These are phyloP conservation scores for Trifolium dubium DNA, from an alignment of 306 rosid genomes.

Conservation along the genomic window DNA sequence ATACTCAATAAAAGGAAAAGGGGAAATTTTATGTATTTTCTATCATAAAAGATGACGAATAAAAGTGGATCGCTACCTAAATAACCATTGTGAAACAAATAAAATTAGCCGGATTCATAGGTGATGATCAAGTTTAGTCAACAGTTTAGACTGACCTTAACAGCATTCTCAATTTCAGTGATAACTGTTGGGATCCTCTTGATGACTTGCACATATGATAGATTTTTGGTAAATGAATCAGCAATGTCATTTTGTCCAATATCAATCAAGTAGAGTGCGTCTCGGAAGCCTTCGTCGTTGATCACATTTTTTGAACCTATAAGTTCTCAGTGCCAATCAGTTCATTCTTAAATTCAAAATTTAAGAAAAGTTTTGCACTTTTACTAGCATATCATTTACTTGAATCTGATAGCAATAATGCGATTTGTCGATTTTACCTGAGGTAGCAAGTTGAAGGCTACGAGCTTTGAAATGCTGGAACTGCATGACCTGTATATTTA, in stretches of 20 bases:
- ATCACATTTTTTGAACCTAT: conserved; percentile 59
- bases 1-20: no score
- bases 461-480: conserved; percentile 79
- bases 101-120: neutral
- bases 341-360: conserved; percentile 22
- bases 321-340: conserved; percentile 24
- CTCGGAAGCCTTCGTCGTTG: conserved; percentile 58
- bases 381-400: conserved; percentile 28
- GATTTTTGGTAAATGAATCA: conserved; percentile 67
- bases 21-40: neutral
- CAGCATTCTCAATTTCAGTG: conserved; percentile 66
- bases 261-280: conserved; percentile 89
- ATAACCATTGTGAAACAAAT: neutral
- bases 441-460: conserved; percentile 55
- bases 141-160: conserved; percentile 53
- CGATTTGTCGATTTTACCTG: conserved; percentile 53
- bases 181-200: conserved; percentile 66
- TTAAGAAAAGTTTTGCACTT: neutral
- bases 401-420: neutral
- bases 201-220: conserved; percentile 59
- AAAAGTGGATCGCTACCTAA: neutral
- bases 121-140: neutral
- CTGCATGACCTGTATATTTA: conserved; percentile 88
- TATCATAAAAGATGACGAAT: neutral
- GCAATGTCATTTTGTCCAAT: conserved; percentile 94